Evolutionary conservation across 2,329 filamentous ascomycete species (phyloP), one percentile per base, ranked within the genome.

Genomic region (Colletotrichum caudatum): DNA sequence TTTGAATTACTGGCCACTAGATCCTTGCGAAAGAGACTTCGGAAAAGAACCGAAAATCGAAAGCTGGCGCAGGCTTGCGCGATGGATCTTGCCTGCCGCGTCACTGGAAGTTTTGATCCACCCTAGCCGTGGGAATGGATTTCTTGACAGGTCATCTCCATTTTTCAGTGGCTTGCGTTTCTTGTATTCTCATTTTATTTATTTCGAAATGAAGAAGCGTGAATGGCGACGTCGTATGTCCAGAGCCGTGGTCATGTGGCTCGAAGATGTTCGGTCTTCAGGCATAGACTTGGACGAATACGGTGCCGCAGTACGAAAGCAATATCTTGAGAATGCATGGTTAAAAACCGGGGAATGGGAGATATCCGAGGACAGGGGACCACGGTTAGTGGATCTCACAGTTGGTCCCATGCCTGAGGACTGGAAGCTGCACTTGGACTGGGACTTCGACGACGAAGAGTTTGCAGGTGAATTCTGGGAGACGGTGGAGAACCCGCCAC

Each of bases 391-490:
- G 16, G 18, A 3, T 0, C 35, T 65, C 18, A 33, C n/a, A 0
- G 29, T 29, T n/a, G 63, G 63, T 0, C 41, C 63, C 5, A 14
- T 2, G 0, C 53, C 53, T 0, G 53, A 58, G 3, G 63, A 65
- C 33, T 65, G 63, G 63, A 29, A 37, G 29, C 23, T 65, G 2
- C 0, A 48, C 1, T 65, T 53, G 63, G 37, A 39, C 37, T 39
- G 37, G 37, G 33, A 29, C 14, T 5, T 20, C 0, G 53, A 33
- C 1, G n/a, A 9, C 3, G 33, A 51, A 2, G 53, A 58, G 16
- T 58, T 20, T 29, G 53, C 53, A 0, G 63, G 41, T 12, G 63
- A 65, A 1, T 65, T 65, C 11, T 65, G 63, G 63, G 29, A 58
- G 11, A 14, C 29, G 20, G 14, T 58, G 5, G 63, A 59, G 11